Evolutionary conservation across 2,329 filamentous ascomycete species (phyloP), one percentile per base, ranked within the genome.

Genomic region (Xylariaceae sp.): DNA sequence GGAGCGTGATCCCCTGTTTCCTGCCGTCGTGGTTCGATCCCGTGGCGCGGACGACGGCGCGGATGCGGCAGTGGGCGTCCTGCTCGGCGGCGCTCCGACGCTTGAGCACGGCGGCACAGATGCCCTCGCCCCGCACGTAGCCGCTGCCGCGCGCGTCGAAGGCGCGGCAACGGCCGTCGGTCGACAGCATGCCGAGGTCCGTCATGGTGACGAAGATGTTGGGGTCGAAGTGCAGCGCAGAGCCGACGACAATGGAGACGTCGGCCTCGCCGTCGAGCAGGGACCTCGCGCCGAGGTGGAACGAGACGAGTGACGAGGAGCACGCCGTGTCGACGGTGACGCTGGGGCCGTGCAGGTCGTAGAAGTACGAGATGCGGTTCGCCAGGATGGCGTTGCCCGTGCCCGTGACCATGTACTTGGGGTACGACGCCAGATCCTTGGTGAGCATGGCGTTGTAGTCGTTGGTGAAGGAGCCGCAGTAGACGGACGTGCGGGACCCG

Each of bases 301-400:
- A 17, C 13, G 58, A 59, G 19, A 57, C 46, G 13, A 70, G 46
- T 29, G 56, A 61, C 2, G 64, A 63, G 1, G 65, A 68, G 37
- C 68, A 71, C 3, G 67, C 68, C 0, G 68, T 70, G 28, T 70
- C 65, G 9, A 71, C 56, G 1, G 64, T 66, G 48, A 68, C 58
- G 1, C 55, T 61, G 61, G 26, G 26, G n/a, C 26, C 26, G n/a
- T 28, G 26, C n/a, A 8, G 13, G 13, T 28, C 26, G 26, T 9
- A 28, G 26, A 28, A 28, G 13, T 28, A 28, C 26, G 26, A 28
- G n/a, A 28, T 13, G n/a, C 26, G 26, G n/a, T 28, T 28, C 7
- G 26, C 9, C 26, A 28, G 13, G 26, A 28, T 28, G n/a, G 26
- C n/a, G 26, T 28, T 28, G 5, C n/a, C 26, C n/a, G 26, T 28